These are phyloP conservation scores for Yamadazyma endophytica DNA, from an alignment of 805 yeast species.

Conservation along the genomic window DNA sequence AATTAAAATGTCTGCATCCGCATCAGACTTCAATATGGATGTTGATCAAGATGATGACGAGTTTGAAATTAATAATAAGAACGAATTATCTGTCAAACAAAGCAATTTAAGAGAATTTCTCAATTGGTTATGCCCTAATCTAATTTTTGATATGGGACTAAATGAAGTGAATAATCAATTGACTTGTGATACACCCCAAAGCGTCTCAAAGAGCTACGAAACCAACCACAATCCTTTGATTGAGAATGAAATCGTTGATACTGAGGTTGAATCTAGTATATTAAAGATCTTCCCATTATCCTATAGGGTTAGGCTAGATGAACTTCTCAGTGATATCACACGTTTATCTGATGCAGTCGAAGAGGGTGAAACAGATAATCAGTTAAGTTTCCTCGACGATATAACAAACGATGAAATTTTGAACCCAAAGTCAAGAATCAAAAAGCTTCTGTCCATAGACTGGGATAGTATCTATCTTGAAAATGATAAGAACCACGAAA, in stretches of 20 bases:
- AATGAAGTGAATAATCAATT: constrained; percentile 11
- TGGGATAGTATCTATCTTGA: constrained; percentile 32
- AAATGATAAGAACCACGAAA: constrained; percentile 12
- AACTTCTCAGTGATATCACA: constrained; percentile 24
- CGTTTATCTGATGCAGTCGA: constrained; percentile 7
- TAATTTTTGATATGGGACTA: constrained; percentile 34
- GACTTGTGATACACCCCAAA: constrained; percentile 6
- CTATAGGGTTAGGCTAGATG: constrained; percentile 29
- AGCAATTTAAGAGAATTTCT: constrained; percentile 29
- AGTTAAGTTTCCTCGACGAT: constrained; percentile 34
- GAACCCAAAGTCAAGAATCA: constrained; percentile 19
- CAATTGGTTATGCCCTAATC: constrained; percentile 38
- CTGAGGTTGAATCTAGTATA: constrained; percentile 18
- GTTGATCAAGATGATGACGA: constrained; percentile 35
- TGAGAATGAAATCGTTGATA: constrained; percentile 4
- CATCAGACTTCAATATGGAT: constrained; percentile 27
- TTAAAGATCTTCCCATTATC: constrained; percentile 25
- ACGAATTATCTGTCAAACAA: constrained; percentile 26
- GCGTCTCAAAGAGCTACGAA: neutral
- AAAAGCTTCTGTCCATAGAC: constrained; percentile 21
- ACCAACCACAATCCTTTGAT: neutral
- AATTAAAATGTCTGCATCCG: constrained; percentile 11
- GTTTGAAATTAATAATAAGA: constrained; percentile 21
- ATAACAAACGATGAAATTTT: constrained; percentile 28
- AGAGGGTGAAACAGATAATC: constrained; percentile 21